Base-by-base conservation (phyloP, 192 early-diverging fungal genomes). In the Dimargaris verticillata region DNA sequence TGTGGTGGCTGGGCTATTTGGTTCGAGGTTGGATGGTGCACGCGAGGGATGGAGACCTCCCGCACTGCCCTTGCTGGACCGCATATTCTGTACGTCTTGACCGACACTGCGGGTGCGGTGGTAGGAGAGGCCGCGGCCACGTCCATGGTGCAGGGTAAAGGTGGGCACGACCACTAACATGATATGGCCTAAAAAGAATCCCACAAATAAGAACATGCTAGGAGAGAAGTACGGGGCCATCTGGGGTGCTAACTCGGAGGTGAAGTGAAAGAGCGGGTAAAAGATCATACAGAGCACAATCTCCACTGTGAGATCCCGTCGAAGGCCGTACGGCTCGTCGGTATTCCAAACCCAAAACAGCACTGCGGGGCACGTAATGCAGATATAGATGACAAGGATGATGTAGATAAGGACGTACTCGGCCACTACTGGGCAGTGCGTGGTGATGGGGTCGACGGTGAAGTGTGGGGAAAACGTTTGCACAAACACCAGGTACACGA, bases 401-500 rank as follows among this genome's bases (percentile, higher is more conserved):
- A 25, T 17, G 15, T 29, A n/a, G n/a, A 59, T 20, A 13, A 59
- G 20, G 41, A 26, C 43, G 42, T 44, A 59, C n/a, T 59, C 57
- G 20, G 42, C 33, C 11, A 33, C 57, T 10, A 44, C 38, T 6
- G n/a, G 20, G 25, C 57, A 59, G n/a, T 43, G 20, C 33, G 57
- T 59, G 13, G 43, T n/a, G 41, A 59, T 11, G 0, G 57, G 57
- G 7, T 25, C 42, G 6, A 44, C 38, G 6, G 38, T 44, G 43
- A 59, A 59, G 7, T 33, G 29, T 11, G 57, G 11, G 26, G 57
- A 59, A 59, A 44, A 59, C 17, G 57, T 41, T n/a, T 59, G 57
- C n/a, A 59, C 43, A 59, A 59, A 59, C 33, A 59, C 57, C 38
- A 59, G 38, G 43, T 59, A 59, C 11, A 59, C 57, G 25, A 59